phyloP scores from a whole-genome alignment of 1,139 yeast species.

The Ogataea hybrid region DNA sequence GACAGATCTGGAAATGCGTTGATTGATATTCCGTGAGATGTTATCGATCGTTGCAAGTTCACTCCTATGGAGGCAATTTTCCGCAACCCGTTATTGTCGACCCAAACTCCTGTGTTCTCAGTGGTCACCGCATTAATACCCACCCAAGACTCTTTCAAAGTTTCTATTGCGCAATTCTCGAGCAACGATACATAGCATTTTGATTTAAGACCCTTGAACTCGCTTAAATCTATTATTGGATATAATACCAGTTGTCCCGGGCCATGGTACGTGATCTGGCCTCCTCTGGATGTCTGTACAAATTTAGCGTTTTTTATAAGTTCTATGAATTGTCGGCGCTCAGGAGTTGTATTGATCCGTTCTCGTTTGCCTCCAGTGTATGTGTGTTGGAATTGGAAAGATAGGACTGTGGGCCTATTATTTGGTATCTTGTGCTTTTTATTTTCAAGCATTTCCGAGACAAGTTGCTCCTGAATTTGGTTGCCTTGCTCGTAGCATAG shows the following conservation, averaged over 20 bases:
- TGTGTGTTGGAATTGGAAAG: slow-evolving; percentile 81
- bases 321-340: slow-evolving; percentile 49
- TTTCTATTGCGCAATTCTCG: slow-evolving; percentile 59
- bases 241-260: slow-evolving; percentile 92
- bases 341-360: slow-evolving; percentile 37
- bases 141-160: slow-evolving; percentile 38
- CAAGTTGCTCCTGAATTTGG: slow-evolving; percentile 58
- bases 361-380: slow-evolving; percentile 90
- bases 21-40: slow-evolving; percentile 87
- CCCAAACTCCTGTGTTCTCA: slow-evolving; percentile 87
- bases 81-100: slow-evolving; percentile 33
- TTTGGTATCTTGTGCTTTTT: slow-evolving; percentile 37
- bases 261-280: slow-evolving; percentile 96
- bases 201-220: slow-evolving; percentile 59
- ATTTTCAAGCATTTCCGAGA: slow-evolving; percentile 59
- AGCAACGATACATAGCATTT: slow-evolving; percentile 74
- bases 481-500: slow-evolving; percentile 60
- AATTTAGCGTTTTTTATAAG: slow-evolving; percentile 82
- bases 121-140: slow-evolving; percentile 52
- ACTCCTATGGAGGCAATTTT: slow-evolving; percentile 92
- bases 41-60: slow-evolving; percentile 77
- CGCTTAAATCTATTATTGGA: slow-evolving; percentile 70
- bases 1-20: slow-evolving; percentile 74
- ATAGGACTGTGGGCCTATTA: slow-evolving; percentile 44
- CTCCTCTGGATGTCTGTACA: slow-evolving; percentile 87